A percentile compares a stretch with the other conserved stretches of the same genome.
phyloP scores from a whole-genome alignment of 352 stramenopile genomes.

The Globisporangium lucens region DNA sequence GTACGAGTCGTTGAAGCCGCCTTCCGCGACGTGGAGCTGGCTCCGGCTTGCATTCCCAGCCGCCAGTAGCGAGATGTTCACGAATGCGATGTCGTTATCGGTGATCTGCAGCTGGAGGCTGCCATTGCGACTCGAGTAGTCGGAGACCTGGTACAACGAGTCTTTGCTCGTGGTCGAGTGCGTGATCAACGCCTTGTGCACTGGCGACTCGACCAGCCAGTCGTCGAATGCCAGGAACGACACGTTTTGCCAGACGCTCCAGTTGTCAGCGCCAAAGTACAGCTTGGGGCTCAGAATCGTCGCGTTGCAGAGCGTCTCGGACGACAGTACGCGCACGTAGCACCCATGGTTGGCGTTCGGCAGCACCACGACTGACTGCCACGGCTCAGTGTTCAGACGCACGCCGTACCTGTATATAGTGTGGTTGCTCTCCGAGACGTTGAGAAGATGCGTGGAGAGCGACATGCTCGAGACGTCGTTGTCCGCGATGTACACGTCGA shows the following conservation, averaged over 20 bases:
- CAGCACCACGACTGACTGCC: constrained; percentile 42
- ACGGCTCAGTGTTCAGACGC: constrained; percentile 62
- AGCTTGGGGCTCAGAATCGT: constrained; percentile 41
- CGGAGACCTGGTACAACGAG: constrained; percentile 32
- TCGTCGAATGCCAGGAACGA: constrained; percentile 61
- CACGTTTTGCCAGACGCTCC: constrained; percentile 61
- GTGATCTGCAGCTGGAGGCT: constrained; percentile 42
- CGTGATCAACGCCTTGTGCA: constrained; percentile 51
- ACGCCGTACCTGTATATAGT: constrained; percentile 42
- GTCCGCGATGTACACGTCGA: constrained; percentile 56
- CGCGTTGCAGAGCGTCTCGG: constrained; percentile 48
- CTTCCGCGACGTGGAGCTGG: constrained; percentile 61
- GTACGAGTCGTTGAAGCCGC: constrained; percentile 81
- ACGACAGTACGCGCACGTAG: constrained; percentile 37
- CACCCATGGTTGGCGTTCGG: constrained; percentile 52
- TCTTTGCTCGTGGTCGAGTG: constrained; percentile 49
- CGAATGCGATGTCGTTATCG: constrained; percentile 61
- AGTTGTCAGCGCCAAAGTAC: constrained; percentile 59
- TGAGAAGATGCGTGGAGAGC: constrained; percentile 39
- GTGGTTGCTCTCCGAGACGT: constrained; percentile 38
- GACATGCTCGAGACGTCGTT: constrained; percentile 60
- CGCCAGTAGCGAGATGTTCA: constrained; percentile 53
- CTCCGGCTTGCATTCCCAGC: constrained; percentile 15
- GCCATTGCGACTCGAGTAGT: constrained; percentile 29
- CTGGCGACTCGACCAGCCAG: constrained; percentile 41